Evolutionary conservation across 768 basidiomycete genomes (phyloP), one percentile per base, ranked within the genome.

Genomic region (Amylocystis lapponica): DNA sequence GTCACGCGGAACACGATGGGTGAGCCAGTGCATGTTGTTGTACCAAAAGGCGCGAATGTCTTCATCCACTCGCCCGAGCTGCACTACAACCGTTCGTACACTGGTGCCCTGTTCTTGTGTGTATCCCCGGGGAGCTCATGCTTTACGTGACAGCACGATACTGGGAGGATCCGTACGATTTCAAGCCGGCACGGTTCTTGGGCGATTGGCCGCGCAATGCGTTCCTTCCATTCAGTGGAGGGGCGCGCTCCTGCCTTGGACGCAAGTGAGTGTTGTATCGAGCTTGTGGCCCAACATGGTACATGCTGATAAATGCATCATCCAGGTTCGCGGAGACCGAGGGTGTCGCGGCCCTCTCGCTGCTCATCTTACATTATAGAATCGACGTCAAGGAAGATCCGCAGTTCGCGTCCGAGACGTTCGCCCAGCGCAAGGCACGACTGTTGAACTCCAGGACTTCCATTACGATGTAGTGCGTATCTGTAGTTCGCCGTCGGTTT

Each of bases 201-300:
- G 66, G 64, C 27, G 70, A 77, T 35, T 79, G 73, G 69, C 67
- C 71, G 17, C 64, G 68, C 27, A 75, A 78, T 50, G 78, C 77
- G 0, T 78, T 76, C 52, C 29, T 75, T 19, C 74, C 76, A 3
- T 78, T 78, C 52, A 74, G 70, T 40, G 62, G 56, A 32, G 74
- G 74, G 63, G 41, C 66, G n/a, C 64, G 74, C 7, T 66, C 66
- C 21, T 76, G 73, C 54, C 52, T 74, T 19, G 73, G 72, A 31
- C 60, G 70, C 43, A 67, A 65, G 71, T 71, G 56, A 16, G 51
- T 27, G 8, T 11, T 22, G 13, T 20, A 9, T 32, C 7, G 19
- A 17, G 11, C 26, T 38, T n/a, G 2, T 20, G 8, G n/a, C n/a
- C n/a, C n/a, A n/a, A n/a, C n/a, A n/a, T n/a, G n/a, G 50, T 51